Percentiles rank a stretch among this genome's conserved stretches.
Evolutionary conservation across 164 flowering plant genomes (phyloP).

Genomic region (Houttuynia cordata): DNA sequence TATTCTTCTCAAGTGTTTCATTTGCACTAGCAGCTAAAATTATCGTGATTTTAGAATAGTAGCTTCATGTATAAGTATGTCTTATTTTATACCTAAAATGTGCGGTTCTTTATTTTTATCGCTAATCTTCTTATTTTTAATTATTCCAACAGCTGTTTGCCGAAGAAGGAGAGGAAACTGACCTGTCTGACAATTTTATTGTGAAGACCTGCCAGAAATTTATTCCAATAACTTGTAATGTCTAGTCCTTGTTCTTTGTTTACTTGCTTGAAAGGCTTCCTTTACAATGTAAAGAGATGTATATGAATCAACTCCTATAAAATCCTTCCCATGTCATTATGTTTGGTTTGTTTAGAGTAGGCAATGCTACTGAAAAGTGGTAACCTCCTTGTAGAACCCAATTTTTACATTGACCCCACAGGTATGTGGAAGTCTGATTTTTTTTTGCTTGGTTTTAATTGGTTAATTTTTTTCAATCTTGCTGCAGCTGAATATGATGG

Average conservation of each 20-base stretch:
- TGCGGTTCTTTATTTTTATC: background rate
- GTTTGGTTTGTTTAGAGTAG: too few relatives aligned
- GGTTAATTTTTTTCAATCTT: constrained; percentile 1
- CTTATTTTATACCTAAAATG: background rate
- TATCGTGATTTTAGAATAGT: too few relatives aligned
- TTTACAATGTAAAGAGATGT: too few relatives aligned
- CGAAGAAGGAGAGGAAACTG: constrained; percentile 67
- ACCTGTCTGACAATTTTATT: constrained; percentile 74
- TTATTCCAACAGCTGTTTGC: constrained; percentile 44
- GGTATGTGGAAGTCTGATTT: background rate
- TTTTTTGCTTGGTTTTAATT: background rate
- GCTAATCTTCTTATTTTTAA: constrained; percentile 1
- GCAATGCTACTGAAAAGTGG: too few relatives aligned
- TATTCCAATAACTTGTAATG: constrained; percentile 78
- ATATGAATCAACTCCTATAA: background rate
- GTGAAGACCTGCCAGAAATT: constrained; percentile 90
- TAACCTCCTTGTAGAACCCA: too few relatives aligned
- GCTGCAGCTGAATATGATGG: constrained; percentile 80
- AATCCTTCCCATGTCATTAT: background rate
- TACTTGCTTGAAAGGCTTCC: background rate
- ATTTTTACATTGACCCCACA: background rate
- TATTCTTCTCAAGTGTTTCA: background rate
- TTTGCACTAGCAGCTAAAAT: background rate
- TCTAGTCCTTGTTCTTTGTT: background rate
- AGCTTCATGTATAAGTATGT: too few relatives aligned